Evolutionary conservation across 306 rosid genomes (phyloP).

Genomic region (Alnus rubra): DNA sequence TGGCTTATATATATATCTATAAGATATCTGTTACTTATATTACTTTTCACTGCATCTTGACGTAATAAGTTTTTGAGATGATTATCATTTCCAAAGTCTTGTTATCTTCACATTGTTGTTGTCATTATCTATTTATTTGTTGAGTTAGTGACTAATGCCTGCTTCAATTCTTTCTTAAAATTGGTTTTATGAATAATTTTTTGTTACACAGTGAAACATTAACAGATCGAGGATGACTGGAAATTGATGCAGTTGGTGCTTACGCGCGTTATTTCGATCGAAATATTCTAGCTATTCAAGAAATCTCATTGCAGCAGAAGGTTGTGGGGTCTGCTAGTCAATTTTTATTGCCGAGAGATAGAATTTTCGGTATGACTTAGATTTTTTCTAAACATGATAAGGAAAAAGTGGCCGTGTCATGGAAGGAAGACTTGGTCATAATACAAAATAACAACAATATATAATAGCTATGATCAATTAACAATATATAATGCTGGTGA

Average conservation of each 20-base stretch:
- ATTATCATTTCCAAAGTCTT: background rate
- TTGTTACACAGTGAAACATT: constrained; percentile 57
- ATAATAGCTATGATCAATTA: no score
- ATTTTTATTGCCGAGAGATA: constrained; percentile 65
- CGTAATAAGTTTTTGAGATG: no score
- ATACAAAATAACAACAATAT: no score
- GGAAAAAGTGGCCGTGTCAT: no score
- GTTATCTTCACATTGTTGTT: background rate
- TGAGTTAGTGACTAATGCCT: background rate
- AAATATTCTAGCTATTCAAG: constrained; percentile 83
- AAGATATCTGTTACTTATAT: background rate
- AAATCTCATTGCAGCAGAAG: constrained; percentile 75
- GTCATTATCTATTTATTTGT: background rate
- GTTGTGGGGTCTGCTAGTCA: constrained; percentile 68
- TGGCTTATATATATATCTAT: background rate
- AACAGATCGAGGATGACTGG: constrained; percentile 96
- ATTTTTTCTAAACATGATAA: no score
- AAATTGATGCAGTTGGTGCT: constrained; percentile 87
- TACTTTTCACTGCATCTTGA: background rate
- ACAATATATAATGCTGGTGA: no score
- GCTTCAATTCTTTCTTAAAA: background rate
- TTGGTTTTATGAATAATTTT: background rate
- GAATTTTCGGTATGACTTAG: no score
- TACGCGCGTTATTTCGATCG: constrained; percentile 75
- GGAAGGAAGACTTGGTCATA: no score